Percentiles rank a stretch among this genome's conserved stretches.
These are phyloP conservation scores for Suhomyces maxii DNA, from an alignment of 1,139 yeast species.

Conservation along the genomic window DNA sequence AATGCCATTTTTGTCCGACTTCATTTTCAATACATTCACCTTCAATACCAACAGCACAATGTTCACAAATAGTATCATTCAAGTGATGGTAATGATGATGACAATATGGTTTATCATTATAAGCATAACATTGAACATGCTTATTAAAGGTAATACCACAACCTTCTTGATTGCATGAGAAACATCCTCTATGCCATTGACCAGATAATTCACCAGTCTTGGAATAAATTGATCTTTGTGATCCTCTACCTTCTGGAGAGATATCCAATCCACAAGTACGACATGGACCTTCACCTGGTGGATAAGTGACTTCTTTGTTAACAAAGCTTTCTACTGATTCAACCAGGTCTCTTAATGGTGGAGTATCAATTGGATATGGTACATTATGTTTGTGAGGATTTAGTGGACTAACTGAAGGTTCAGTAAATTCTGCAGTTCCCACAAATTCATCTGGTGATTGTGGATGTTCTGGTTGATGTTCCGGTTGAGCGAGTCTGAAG, in stretches of 20 bases:
- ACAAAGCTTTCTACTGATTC: neutral
- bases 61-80: slow-evolving; percentile 72
- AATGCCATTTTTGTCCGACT: slow-evolving; percentile 64
- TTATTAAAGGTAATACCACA: slow-evolving; percentile 60
- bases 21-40: slow-evolving; percentile 88
- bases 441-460: neutral
- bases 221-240: slow-evolving; percentile 58
- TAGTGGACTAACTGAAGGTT: slow-evolving; percentile 11
- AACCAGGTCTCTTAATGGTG: slow-evolving; percentile 1
- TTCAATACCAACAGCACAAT: slow-evolving; percentile 77
- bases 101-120: slow-evolving; percentile 80
- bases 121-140: slow-evolving; percentile 73
- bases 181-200: slow-evolving; percentile 91
- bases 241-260: slow-evolving; percentile 48
- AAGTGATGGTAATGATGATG: slow-evolving; percentile 73
- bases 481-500: slow-evolving; percentile 15
- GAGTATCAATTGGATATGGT: slow-evolving; percentile 10
- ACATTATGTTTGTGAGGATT: neutral
- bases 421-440: neutral
- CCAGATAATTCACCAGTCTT: slow-evolving; percentile 82
- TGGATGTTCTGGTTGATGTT: neutral
- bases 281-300: slow-evolving; percentile 76
- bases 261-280: slow-evolving; percentile 57
- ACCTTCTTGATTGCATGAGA: slow-evolving; percentile 56
- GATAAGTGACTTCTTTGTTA: slow-evolving; percentile 23